Conservation (phyloP, 305 asterid species). For the Solanum hybrid region DNA sequence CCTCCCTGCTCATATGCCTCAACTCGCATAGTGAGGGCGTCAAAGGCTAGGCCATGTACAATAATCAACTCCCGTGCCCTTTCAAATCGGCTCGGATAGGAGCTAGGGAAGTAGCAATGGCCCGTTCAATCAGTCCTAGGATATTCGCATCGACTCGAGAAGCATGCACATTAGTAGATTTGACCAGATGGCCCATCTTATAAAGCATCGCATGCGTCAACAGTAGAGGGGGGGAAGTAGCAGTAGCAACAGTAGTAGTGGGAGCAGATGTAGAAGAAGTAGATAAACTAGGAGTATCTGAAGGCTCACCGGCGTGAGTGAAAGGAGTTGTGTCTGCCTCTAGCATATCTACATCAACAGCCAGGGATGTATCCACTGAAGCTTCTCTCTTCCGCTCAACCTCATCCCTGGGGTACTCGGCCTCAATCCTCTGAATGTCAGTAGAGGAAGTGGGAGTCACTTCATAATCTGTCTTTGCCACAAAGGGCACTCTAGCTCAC, state of each 20-base stretch:
- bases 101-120: too few species aligned
- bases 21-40: too few species aligned
- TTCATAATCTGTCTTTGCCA: background rate
- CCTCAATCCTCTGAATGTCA: background rate
- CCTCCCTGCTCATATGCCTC: too few species aligned
- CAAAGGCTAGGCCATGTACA: too few species aligned
- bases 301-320: background rate
- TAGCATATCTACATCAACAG: background rate
- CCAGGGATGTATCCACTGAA: background rate
- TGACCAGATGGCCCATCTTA: background rate
- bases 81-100: too few species aligned
- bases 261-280: background rate
- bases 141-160: too few species aligned
- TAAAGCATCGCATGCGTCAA: background rate
- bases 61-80: too few species aligned
- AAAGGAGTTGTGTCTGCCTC: background rate
- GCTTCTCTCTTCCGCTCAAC: background rate
- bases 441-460: background rate
- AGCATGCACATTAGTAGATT: background rate
- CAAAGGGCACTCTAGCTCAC: background rate
- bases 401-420: background rate
- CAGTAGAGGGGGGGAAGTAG: background rate
- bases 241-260: background rate
- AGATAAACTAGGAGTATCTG: background rate
- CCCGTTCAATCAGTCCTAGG: too few species aligned